A percentile compares a stretch with the other conserved stretches of the same genome.
phyloP scores from a whole-genome alignment of 2,329 filamentous ascomycete species.

The Colletotrichum viniferum region DNA sequence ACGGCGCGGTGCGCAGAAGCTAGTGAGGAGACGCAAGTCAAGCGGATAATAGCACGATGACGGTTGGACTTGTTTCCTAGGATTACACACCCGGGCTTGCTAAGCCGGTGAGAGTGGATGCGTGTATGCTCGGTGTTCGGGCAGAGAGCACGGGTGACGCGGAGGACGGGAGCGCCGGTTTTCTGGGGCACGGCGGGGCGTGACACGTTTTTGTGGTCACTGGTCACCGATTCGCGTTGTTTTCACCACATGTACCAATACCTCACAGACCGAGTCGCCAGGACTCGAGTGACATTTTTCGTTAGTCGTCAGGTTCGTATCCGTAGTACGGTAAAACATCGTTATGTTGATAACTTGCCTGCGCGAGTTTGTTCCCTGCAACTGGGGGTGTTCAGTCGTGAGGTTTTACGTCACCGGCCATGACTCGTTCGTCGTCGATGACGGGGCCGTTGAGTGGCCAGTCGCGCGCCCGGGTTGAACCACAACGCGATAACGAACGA shows the following conservation, averaged over 20 bases:
- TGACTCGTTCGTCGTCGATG: conserved; percentile 4
- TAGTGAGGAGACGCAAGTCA: neutral
- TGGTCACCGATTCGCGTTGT: neutral
- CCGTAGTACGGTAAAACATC: neutral
- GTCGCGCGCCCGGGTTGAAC: neutral
- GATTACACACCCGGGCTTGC: neutral
- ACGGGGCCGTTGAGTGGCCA: neutral
- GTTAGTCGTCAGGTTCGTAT: neutral
- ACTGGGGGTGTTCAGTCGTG: neutral
- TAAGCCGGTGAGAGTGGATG: neutral
- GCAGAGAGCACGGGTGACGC: neutral
- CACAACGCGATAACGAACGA: neutral
- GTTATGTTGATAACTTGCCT: neutral
- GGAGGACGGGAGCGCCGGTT: neutral
- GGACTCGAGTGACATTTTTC: neutral
- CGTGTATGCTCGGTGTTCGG: neutral
- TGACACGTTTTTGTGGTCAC: neutral
- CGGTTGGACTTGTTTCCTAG: neutral
- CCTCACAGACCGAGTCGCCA: neutral
- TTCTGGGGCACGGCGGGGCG: neutral
- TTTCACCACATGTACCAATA: neutral
- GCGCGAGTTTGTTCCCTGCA: neutral
- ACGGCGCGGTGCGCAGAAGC: neutral
- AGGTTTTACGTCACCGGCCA: conserved; percentile 9
- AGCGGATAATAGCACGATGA: neutral